Base-by-base conservation (phyloP, 2,329 filamentous ascomycete species). In the Fusarium sp. region DNA sequence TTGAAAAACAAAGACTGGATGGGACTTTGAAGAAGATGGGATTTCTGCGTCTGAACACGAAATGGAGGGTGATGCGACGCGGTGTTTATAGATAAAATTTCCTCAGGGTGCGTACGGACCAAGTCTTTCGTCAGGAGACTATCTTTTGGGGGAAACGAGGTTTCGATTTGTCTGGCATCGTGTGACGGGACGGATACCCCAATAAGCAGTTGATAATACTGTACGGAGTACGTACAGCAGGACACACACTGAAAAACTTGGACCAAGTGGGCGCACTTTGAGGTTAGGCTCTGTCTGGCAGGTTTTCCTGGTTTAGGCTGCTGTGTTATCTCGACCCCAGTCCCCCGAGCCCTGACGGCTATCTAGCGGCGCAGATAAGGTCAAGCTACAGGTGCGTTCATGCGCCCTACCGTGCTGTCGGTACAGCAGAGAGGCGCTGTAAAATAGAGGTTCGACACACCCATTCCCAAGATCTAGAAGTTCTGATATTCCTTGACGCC, bases 81-180 rank as follows among this genome's bases (percentile, higher is more conserved):
- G 37, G 37, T 63, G 72, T 62, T 75, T 75, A 75, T 75, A 75
- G 63, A 59, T 47, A 73, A 65, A 33, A 62, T 45, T 20, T 20
- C 30, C 40, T 45, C 64, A 35, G 66, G 60, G 33, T 69, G 65
- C 35, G 68, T 66, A 66, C 66, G 72, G 69, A 65, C 63, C 69
- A 74, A 20, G 57, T 35, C 30, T 50, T 32, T 32, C 58, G 58
- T 61, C 57, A 68, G 66, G 37, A 70, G 30, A 52, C 30, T 63
- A 30, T 40, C 32, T 47, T 45, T 22, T 12, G n/a, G 38, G 50
- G 43, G 38, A 30, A 33, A 50, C 32, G 32, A 35, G 38, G 17
- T 47, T 47, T 50, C 37, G n/a, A 62, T 50, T 25, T 62, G 40
- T 63, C 61, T 63, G 32, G 25, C 37, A 69, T 73, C 62, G 68